Conservation (phyloP, 179 eudicot genomes). For the Sideroxylon spinosum region DNA sequence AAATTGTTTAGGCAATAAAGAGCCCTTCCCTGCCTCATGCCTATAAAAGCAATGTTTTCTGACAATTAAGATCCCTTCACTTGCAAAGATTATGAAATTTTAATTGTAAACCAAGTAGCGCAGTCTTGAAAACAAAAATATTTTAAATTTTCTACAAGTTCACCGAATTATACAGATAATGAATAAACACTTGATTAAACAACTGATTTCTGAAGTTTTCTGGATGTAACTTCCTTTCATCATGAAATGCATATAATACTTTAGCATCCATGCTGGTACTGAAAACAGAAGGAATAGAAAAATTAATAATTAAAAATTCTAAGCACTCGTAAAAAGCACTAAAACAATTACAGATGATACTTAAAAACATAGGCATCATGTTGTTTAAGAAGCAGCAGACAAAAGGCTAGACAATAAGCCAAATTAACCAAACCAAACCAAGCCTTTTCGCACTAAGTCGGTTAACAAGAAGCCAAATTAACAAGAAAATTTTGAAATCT, state of each 20-base stretch:
- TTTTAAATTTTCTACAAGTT: not conserved
- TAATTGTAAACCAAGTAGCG: not conserved
- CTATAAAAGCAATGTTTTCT: not conserved
- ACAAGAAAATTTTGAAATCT: not conserved
- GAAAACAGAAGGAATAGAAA: not conserved
- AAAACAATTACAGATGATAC: not conserved
- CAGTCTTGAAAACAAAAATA: not conserved
- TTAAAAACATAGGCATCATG: not conserved
- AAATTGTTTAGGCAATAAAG: no score
- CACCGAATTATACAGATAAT: not conserved
- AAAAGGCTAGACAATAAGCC: not conserved
- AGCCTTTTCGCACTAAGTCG: no score
- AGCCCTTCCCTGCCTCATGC: not conserved
- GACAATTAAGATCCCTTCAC: not conserved
- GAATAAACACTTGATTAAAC: constrained; percentile 62
- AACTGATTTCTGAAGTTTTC: constrained; percentile 86
- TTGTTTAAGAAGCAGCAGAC: not conserved
- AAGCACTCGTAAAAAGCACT: not conserved
- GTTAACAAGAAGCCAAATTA: no score
- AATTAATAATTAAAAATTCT: not conserved
- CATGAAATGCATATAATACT: constrained; percentile 87
- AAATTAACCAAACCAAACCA: no score
- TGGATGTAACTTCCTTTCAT: constrained; percentile 83
- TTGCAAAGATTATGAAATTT: no score
- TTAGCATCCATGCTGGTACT: constrained; percentile 94